Base-by-base conservation (phyloP, 352 stramenopile species). In the Globisporangium takayamanum region DNA sequence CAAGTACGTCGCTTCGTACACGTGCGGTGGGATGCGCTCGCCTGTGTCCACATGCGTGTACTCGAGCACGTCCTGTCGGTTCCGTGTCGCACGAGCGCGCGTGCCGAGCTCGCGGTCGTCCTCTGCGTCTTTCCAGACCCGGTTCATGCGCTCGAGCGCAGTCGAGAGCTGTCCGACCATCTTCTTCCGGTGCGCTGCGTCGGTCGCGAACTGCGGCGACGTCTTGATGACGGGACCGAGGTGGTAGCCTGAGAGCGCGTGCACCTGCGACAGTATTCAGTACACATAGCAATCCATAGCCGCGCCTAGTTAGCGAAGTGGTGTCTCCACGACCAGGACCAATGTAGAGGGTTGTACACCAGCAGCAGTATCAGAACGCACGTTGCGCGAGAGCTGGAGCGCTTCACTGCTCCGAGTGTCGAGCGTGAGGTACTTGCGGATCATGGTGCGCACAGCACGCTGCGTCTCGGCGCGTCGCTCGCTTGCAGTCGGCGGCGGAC, bases 1-100 rank as follows among this genome's bases (percentile, higher is more conserved):
- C 44, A 78, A 52, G 62, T 87, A 89, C 46, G 76, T 67, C 47
- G 71, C 49, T 47, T 78, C 66, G 55, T 89, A 89, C n/a, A 36
- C 53, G 5, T 55, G 58, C 3, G 62, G 5, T 26, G 68, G 51
- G 7, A 89, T 75, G 22, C 57, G 46, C 14, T 67, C 60, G 2
- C 66, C 63, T 16, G 76, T 86, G 37, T 52, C 63, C 1, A 69
- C 66, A 50, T 89, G 76, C 11, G 64, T 80, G 53, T 89, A 89
- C 60, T 80, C 49, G 45, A 81, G 73, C 14, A 70, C n/a, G 39
- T 80, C 72, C 15, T 71, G 61, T 8, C 71, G 61, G 10, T 69
- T 73, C 15, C 68, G 68, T 18, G 45, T 65, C 25, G 68, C 57
- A 26, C 60, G 69, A 1, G 69, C 60, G 53, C 67, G 71, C 0